These are phyloP conservation scores for Claviceps maximensis DNA, from an alignment of 2,329 filamentous ascomycete genomes.

Conservation along the genomic window DNA sequence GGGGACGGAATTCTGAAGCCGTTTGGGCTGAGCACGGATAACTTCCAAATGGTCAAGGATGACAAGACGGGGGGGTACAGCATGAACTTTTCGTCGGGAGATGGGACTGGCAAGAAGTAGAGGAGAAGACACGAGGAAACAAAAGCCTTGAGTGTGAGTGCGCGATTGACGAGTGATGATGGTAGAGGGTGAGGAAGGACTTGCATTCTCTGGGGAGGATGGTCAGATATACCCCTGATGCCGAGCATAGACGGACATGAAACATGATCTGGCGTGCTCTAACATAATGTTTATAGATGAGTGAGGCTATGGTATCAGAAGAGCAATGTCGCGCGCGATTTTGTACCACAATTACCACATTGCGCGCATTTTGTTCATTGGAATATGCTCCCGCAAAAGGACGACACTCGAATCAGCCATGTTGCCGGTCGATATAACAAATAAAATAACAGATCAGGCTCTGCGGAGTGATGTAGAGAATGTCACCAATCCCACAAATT, in stretches of 20 bases:
- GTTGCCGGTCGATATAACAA: no score
- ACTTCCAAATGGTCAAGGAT: slow-evolving; percentile 89
- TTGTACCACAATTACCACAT: no score
- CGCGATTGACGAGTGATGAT: not conserved
- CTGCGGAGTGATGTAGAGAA: no score
- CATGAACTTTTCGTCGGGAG: slow-evolving; percentile 60
- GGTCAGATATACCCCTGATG: not conserved
- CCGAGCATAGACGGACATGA: not conserved
- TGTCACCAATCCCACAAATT: no score
- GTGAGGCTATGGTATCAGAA: no score
- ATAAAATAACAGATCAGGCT: no score
- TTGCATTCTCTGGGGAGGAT: not conserved
- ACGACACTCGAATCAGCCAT: no score
- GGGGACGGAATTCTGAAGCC: slow-evolving; percentile 87
- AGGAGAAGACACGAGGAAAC: not conserved
- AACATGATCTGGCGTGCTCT: not conserved
- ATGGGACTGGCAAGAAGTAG: slow-evolving; percentile 7
- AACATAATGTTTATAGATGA: no score
- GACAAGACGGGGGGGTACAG: slow-evolving; percentile 83
- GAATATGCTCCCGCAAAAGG: no score
- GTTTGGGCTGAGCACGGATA: slow-evolving; percentile 86
- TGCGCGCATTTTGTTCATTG: no score
- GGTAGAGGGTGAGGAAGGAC: no score
- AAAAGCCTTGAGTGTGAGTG: not conserved
- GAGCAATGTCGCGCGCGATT: no score